phyloP scores from a whole-genome alignment of 1,139 yeast species.

The Geotrichum bryndzae region DNA sequence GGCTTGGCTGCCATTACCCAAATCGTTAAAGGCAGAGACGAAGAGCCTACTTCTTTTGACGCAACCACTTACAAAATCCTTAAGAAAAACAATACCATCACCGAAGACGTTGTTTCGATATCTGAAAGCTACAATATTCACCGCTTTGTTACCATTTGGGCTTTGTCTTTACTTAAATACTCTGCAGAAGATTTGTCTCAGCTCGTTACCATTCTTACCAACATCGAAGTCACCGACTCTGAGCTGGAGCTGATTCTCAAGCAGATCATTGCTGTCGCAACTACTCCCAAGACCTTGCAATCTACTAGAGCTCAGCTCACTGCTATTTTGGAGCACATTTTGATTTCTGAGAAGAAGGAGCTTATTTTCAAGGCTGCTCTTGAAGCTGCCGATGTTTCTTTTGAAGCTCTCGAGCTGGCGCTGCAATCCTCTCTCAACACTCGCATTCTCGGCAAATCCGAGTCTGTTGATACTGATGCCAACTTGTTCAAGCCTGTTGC shows the following conservation, averaged over 20 bases:
- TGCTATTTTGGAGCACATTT: constrained; percentile 25
- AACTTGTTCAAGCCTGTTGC: constrained; percentile 6
- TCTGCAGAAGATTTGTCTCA: constrained; percentile 24
- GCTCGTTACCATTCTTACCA: constrained; percentile 27
- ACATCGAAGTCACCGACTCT: constrained; percentile 22
- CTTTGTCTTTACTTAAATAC: constrained; percentile 24
- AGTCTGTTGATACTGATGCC: constrained; percentile 5
- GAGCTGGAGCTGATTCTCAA: constrained; percentile 20
- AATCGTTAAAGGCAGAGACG: constrained; percentile 25
- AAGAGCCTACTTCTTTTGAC: constrained; percentile 22
- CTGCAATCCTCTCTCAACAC: constrained; percentile 53
- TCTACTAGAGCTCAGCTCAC: constrained; percentile 16
- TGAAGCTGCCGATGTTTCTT: constrained; percentile 37
- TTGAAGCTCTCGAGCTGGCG: constrained; percentile 60
- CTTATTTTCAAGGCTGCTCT: constrained; percentile 42
- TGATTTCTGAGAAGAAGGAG: constrained; percentile 39
- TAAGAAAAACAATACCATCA: constrained; percentile 16
- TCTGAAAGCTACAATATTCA: constrained; percentile 30
- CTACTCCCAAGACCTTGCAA: constrained; percentile 3
- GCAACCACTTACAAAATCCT: constrained; percentile 25
- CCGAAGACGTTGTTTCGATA: constrained; percentile 22
- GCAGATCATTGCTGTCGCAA: constrained; percentile 5
- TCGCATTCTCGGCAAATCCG: constrained; percentile 2
- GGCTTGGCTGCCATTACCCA: constrained; percentile 40
- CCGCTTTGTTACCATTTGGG: constrained; percentile 30